phyloP scores from a whole-genome alignment of 345 rosid genomes.

The Salix viminalis region DNA sequence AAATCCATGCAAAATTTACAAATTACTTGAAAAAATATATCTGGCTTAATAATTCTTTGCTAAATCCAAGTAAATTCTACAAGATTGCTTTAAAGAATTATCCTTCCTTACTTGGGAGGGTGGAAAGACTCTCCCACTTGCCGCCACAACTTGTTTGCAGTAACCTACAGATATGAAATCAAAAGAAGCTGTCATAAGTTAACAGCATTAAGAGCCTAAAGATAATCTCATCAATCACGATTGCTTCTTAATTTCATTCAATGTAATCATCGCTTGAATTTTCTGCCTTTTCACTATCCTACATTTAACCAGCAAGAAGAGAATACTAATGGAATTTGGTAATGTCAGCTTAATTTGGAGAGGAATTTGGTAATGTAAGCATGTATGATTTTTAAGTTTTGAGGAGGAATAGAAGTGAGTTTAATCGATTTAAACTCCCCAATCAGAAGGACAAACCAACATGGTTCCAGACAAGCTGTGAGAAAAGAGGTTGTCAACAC shows the following conservation, averaged over 20 bases:
- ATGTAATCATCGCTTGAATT: neutral
- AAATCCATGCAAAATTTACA: neutral
- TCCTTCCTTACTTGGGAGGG: conserved; percentile 73
- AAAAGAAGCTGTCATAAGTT: conserved; percentile 15
- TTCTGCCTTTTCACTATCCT: neutral
- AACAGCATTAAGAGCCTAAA: neutral
- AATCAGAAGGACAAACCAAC: neutral
- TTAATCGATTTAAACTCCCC: neutral
- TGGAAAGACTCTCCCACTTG: conserved; percentile 89
- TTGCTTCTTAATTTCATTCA: neutral
- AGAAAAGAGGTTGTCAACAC: neutral
- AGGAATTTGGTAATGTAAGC: neutral
- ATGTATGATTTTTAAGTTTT: neutral
- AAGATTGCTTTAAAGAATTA: neutral
- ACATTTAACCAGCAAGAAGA: neutral
- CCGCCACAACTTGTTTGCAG: conserved; percentile 72
- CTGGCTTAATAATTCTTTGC: neutral
- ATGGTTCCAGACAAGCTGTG: neutral
- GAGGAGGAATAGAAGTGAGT: neutral
- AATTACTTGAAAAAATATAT: neutral
- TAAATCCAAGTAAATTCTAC: neutral
- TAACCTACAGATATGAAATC: conserved; percentile 52
- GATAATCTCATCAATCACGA: neutral
- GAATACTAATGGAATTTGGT: neutral
- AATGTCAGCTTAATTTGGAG: neutral